Evolutionary conservation across 2,329 filamentous ascomycete species (phyloP), one percentile per base, ranked within the genome.

Genomic region (Endoconidiophora polonica): DNA sequence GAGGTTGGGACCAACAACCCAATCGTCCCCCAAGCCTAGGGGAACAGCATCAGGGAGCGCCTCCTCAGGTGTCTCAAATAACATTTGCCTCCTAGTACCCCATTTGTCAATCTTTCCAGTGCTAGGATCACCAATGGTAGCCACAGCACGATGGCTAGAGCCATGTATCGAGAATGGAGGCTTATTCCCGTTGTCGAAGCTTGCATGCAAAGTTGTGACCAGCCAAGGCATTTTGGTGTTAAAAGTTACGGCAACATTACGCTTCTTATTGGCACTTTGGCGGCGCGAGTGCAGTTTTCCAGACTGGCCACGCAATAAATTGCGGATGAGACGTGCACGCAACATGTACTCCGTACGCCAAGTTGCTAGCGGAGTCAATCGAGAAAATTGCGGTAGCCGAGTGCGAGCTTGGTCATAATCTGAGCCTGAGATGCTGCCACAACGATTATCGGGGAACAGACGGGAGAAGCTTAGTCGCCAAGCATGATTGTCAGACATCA

Each of bases 341-440:
- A 94, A 67, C 44, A 96, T 82, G 59, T 96, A 98, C 63, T 98
- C 91, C 64, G 86, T 95, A 57, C 90, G 77, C 90, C 91, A 96
- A 6, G 88, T 91, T n/a, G 87, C 83, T 54, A 88, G 67, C 3
- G 79, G 73, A 7, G 85, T 93, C 49, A 98, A 72, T 41, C 88
- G 79, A 14, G 84, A 77, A 59, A 96, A 98, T 56, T 78, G 76
- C 42, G 87, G 83, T 57, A 77, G 76, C 59, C 91, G 83, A 1
- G 83, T 81, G 75, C 48, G 54, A 42, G 87, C 68, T 49, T 63
- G 63, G 58, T 77, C 78, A 49, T 66, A 63, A 43, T 65, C 63
- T 36, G 76, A 66, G 22, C 68, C 64, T 20, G 70, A 67, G 57
- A 66, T 66, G 1, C 65, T 58, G 18, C 64, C 63, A 24, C 57